These are phyloP conservation scores for Neonectria sp. DNA, from an alignment of 2,329 filamentous ascomycete species.

Conservation along the genomic window DNA sequence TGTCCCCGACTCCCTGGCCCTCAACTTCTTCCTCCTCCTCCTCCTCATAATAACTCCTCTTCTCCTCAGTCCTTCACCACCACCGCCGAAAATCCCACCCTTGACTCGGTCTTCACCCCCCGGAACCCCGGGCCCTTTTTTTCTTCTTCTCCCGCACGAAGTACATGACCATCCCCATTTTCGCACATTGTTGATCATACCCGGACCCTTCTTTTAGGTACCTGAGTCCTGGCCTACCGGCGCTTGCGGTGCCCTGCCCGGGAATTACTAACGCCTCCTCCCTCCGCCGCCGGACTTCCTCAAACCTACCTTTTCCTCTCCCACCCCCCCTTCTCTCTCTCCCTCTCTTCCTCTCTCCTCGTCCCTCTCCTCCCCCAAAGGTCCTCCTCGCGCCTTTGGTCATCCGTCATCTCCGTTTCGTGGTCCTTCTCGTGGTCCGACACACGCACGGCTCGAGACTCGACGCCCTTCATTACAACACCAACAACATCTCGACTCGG, in stretches of 20 bases:
- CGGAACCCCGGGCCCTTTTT: constrained; percentile 24
- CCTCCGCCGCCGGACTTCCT: constrained; percentile 21
- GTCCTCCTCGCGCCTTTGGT: constrained; percentile 17
- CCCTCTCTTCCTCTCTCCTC: constrained; percentile 12
- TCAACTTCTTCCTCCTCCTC: constrained; percentile 11
- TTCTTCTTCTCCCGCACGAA: background rate
- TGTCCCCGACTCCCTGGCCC: constrained; percentile 3
- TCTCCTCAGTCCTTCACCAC: background rate
- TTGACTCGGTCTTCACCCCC: constrained; percentile 16
- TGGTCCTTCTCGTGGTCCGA: constrained; percentile 3
- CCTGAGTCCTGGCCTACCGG: constrained; percentile 17
- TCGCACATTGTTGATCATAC: constrained; percentile 16
- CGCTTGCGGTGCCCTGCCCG: constrained; percentile 29
- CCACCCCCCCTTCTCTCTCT: constrained; percentile 22
- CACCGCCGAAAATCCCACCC: constrained; percentile 26
- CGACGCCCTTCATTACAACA: background rate
- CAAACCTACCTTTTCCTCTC: constrained; percentile 11
- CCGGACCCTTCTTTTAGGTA: constrained; percentile 5
- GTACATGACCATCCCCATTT: constrained; percentile 4
- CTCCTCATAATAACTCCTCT: constrained; percentile 9
- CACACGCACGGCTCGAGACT: background rate
- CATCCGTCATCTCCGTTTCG: background rate
- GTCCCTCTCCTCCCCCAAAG: constrained; percentile 14
- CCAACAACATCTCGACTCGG: background rate
- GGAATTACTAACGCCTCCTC: constrained; percentile 34